Base-by-base conservation (phyloP, 164 flowering plant species). In the Pachysandra terminalis region DNA sequence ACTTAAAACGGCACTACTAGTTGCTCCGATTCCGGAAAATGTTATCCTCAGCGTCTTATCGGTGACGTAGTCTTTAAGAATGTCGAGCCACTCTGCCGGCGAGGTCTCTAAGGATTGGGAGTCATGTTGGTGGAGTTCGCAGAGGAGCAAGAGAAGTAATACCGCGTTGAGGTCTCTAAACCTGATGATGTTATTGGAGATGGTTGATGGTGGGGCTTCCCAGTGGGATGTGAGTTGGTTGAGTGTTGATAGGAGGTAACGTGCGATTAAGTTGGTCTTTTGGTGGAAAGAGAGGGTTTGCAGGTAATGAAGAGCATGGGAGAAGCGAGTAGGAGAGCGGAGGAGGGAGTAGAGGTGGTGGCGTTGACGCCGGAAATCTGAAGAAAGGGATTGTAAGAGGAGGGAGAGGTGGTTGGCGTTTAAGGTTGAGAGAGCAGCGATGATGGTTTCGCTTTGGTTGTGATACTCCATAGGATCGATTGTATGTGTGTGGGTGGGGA, bases 261-360 rank as follows among this genome's bases (percentile, higher is more conserved):
- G 83, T 57, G 97, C 88, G 24, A 93, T 73, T 74, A 93, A 86
- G 61, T 76, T 77, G 70, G 91, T 68, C 62, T 93, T 93, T 45
- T 80, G 68, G 68, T 75, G 79, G 78, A 93, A 84, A 56, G 92
- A 83, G 77, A 91, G 89, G 70, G 90, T 71, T 67, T 82, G 80
- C 76, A 91, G 92, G 85, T 78, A 85, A 74, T 63, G 83, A 75
- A 91, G 84, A 59, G 91, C 77, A 78, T 71, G 83, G 67, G 81
- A 58, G 86, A 90, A 89, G 70, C 75, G 86, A 32, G 72, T 8
- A 1, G 89, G 84, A 65, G 90, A 83, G 71, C 83, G 81, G 73
- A 89, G 91, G 75, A 90, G 74, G 65, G 82, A 16, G 71, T 74
- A 56, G 70, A 87, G 87, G 53, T 88, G 91, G 76, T 64, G 92